A percentile compares a stretch with the other conserved stretches of the same genome.
Evolutionary conservation across 176 grass and related monocot genomes (phyloP).

Genomic region (Rhipidocladum racemiflorum): DNA sequence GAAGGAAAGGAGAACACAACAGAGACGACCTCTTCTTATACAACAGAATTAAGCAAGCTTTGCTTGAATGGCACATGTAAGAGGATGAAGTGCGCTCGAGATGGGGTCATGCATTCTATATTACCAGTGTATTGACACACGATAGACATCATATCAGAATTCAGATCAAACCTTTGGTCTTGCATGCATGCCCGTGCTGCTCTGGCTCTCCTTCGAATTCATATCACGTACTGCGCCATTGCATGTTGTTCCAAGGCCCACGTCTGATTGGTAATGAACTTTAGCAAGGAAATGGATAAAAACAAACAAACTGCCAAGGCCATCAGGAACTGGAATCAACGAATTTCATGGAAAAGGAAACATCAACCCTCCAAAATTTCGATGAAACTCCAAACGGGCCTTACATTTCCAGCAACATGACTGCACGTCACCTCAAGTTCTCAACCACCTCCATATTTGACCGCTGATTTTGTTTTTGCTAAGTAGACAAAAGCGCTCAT

Average conservation of each 20-base stretch:
- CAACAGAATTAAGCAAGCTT: not conserved
- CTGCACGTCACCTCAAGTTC: not conserved
- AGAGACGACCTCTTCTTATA: not conserved
- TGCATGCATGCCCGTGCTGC: too few species aligned
- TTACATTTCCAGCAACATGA: not conserved
- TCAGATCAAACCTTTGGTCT: too few species aligned
- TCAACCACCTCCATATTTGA: not conserved
- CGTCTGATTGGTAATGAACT: not conserved
- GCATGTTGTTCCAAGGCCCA: not conserved
- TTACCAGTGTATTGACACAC: too few species aligned
- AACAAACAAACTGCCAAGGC: too few species aligned
- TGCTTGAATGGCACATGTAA: not conserved
- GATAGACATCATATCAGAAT: too few species aligned
- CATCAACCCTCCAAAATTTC: not conserved
- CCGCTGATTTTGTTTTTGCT: not conserved
- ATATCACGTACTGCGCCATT: not conserved
- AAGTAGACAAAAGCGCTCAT: not conserved
- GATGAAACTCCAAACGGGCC: not conserved
- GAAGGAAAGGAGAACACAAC: constrained; percentile 18
- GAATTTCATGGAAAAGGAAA: not conserved
- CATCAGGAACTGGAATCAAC: not conserved
- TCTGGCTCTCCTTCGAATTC: too few species aligned
- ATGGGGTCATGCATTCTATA: too few species aligned
- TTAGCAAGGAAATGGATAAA: not conserved
- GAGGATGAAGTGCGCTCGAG: not conserved